Evolutionary conservation across 257 asterid species (phyloP).

Genomic region (Avicennia marina): DNA sequence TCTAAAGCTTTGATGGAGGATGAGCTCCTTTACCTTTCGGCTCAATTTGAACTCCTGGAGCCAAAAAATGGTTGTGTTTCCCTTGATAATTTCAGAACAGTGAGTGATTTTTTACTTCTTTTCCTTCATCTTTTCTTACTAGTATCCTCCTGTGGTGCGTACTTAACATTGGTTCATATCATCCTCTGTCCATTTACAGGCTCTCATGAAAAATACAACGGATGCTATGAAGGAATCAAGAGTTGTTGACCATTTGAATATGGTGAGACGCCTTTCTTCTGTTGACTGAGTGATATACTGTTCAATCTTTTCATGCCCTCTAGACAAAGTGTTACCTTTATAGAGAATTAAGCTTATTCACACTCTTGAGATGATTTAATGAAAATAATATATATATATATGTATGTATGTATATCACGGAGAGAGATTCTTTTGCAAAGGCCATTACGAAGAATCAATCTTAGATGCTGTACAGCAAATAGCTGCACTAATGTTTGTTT

Average conservation of each 20-base stretch:
- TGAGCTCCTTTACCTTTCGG: conserved; percentile 70
- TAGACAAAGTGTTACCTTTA: too few relatives aligned
- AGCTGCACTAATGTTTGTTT: background rate
- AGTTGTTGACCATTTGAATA: conserved; percentile 69
- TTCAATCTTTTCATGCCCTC: too few relatives aligned
- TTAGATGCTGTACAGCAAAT: too few relatives aligned
- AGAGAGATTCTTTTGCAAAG: too few relatives aligned
- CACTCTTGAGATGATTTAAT: too few relatives aligned
- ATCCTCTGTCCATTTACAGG: conserved; percentile 35
- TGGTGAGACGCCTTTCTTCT: conserved; percentile 46
- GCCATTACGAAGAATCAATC: too few relatives aligned
- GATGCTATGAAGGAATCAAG: conserved; percentile 94
- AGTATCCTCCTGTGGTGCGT: background rate
- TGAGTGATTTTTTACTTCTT: conserved; percentile 28
- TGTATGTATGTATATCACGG: too few relatives aligned
- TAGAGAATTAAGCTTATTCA: too few relatives aligned
- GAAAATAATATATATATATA: too few relatives aligned
- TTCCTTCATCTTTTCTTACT: background rate
- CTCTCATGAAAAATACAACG: conserved; percentile 66
- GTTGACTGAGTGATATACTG: too few relatives aligned
- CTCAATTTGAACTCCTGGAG: conserved; percentile 70
- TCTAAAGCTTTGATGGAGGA: conserved; percentile 92
- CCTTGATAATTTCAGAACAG: conserved; percentile 71
- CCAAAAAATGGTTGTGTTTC: conserved; percentile 74
- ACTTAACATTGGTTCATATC: background rate